phyloP scores from a whole-genome alignment of 345 rosid species.

The Brassica incana region DNA sequence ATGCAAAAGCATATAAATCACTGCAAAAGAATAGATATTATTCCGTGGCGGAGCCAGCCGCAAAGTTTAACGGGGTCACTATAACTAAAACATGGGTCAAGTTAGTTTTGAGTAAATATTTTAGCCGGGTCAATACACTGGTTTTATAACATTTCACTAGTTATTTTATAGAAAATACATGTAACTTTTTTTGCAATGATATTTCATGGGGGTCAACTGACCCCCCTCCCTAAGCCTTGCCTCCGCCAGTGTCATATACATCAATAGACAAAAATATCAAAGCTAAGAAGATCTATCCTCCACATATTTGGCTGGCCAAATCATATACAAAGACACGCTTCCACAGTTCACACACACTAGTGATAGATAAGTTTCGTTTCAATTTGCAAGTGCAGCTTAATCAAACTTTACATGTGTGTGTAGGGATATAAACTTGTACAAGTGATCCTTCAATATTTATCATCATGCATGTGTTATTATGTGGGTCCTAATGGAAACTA shows the following conservation, averaged over 20 bases:
- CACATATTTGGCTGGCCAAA: background rate
- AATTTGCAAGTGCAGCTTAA: background rate
- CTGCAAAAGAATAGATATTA: background rate
- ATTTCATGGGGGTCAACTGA: too few species aligned
- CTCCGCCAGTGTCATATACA: too few species aligned
- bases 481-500: background rate
- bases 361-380: background rate
- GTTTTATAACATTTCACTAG: too few species aligned
- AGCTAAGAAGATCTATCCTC: conserved; percentile 9
- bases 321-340: background rate
- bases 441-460: background rate
- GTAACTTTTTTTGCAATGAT: too few species aligned
- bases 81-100: too few species aligned
- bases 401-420: conserved; percentile 2
- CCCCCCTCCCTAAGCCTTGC: too few species aligned
- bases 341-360: conserved; percentile 4
- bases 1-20: background rate
- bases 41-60: too few species aligned
- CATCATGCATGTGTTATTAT: background rate
- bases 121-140: too few species aligned
- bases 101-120: too few species aligned
- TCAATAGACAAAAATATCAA: background rate
- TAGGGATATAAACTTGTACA: background rate
- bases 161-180: too few species aligned
- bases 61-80: too few species aligned